Base-by-base conservation (phyloP, 371 early-diverging fungal species). In the Dentiscutata heterogama region DNA sequence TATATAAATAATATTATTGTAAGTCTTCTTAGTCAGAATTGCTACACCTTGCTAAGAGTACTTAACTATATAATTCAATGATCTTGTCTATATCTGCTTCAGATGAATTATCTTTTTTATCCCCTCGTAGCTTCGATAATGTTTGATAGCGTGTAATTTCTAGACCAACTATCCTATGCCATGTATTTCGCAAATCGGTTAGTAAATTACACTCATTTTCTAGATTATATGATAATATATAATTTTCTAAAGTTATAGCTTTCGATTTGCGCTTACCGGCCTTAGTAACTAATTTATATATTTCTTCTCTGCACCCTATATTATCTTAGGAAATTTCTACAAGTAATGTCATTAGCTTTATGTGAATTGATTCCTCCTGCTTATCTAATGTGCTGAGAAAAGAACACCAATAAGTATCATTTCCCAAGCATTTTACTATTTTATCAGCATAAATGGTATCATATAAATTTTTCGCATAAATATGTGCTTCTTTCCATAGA, bases 51-150 rank as follows among this genome's bases (percentile, higher is more conserved):
- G 25, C 72, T 71, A 71, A 73, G 56, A 73, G 18, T 56, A 73
- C 74, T 73, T 77, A 77, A 25, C 46, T 3, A 77, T 77, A 77
- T 77, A 77, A 61, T 16, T 77, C 46, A 11, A 77, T 63, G 27
- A 77, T 77, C 35, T 77, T 46, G 13, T 74, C 74, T 20, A 74
- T 53, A 74, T 74, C 74, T 29, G 58, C 31, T 68, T 68, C 31
- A 3, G 35, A 65, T 35, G 65, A 31, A 31, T 65, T 2, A 35
- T 64, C 29, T 35, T 65, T 68, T 63, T 63, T 63, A 18, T 29
- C 35, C 0, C 3, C 20, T 20, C 35, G 35, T 39, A 70, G 3
- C 27, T 31, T 68, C 6, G 51, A 72, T 72, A 50, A 53, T 51
- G 22, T n/a, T 53, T 27, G 73, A 72, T 51, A 53, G 53, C 51